phyloP scores from a whole-genome alignment of 805 yeast genomes.

The Gaillardinia entomophila region DNA sequence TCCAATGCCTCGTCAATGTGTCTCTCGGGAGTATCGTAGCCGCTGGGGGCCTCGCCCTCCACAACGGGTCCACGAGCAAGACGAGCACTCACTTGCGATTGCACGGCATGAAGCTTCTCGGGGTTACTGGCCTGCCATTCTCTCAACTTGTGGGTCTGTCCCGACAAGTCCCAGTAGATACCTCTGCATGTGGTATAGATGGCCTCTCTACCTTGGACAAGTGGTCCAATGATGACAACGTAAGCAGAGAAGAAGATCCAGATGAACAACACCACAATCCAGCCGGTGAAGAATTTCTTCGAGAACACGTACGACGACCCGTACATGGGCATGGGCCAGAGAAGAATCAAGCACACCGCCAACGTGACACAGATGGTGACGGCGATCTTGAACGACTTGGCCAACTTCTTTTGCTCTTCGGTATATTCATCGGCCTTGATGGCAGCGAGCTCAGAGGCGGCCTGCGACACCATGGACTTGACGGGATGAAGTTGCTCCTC shows the following conservation, averaged over 20 bases:
- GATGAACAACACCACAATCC: conserved; percentile 77
- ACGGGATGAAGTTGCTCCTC: conserved; percentile 27
- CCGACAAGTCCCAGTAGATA: conserved; percentile 78
- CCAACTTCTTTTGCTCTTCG: conserved; percentile 49
- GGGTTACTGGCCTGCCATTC: conserved; percentile 76
- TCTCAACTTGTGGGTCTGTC: conserved; percentile 65
- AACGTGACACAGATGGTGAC: conserved; percentile 54
- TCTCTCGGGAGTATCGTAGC: conserved; percentile 7
- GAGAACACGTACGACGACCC: conserved; percentile 75
- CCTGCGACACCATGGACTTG: conserved; percentile 31
- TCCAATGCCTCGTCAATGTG: conserved; percentile 9
- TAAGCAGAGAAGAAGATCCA: conserved; percentile 71
- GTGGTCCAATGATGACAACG: conserved; percentile 62
- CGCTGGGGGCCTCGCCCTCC: conserved; percentile 6
- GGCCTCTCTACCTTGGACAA: conserved; percentile 68
- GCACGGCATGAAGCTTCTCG: conserved; percentile 69
- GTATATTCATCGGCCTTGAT: conserved; percentile 19
- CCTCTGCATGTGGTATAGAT: conserved; percentile 65
- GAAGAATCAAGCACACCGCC: conserved; percentile 56
- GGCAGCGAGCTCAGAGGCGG: conserved; percentile 34
- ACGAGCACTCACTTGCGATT: conserved; percentile 47
- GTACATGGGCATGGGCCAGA: conserved; percentile 96
- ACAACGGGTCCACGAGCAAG: conserved; percentile 4
- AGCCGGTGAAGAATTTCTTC: conserved; percentile 76
- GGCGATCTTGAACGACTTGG: conserved; percentile 57